phyloP scores from a whole-genome alignment of 495 filamentous ascomycete genomes.

The Podospora tetraspora region DNA sequence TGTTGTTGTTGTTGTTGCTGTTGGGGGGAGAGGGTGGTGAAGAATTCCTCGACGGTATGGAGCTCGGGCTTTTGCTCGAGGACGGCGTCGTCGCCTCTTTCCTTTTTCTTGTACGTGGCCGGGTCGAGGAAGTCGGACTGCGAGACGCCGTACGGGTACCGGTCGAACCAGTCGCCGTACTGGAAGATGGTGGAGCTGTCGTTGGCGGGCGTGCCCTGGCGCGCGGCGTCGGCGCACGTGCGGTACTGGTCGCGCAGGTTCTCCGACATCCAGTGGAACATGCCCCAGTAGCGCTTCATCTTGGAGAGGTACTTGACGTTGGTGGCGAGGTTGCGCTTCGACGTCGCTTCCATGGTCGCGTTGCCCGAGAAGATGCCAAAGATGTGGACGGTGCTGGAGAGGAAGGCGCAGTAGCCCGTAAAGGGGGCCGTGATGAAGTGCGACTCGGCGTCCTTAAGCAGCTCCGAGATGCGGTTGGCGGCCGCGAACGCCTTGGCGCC shows the following conservation, averaged over 20 bases:
- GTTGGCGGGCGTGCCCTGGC: slow-evolving; percentile 45
- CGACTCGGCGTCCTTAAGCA: slow-evolving; percentile 74
- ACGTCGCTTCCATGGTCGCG: slow-evolving; percentile 62
- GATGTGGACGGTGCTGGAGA: slow-evolving; percentile 87
- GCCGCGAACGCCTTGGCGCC: slow-evolving; percentile 73
- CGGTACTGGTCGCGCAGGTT: slow-evolving; percentile 87
- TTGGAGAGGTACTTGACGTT: slow-evolving; percentile 87
- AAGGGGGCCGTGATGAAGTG: slow-evolving; percentile 86
- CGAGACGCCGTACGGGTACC: slow-evolving; percentile 89
- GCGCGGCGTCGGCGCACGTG: slow-evolving; percentile 72
- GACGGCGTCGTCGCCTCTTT: slow-evolving; percentile 72
- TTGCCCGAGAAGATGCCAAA: slow-evolving; percentile 83
- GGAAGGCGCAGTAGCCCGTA: slow-evolving; percentile 88
- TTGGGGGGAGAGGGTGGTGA: slow-evolving; percentile 71
- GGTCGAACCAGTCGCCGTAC: slow-evolving; percentile 96
- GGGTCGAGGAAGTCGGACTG: slow-evolving; percentile 78
- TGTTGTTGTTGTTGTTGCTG: slow-evolving; percentile 29
- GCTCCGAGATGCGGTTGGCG: slow-evolving; percentile 80
- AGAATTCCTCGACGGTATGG: slow-evolving; percentile 93
- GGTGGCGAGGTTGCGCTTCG: slow-evolving; percentile 80
- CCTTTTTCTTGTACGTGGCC: slow-evolving; percentile 58
- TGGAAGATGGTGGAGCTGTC: slow-evolving; percentile 73
- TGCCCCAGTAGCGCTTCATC: slow-evolving; percentile 96
- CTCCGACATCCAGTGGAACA: slow-evolving; percentile 94
- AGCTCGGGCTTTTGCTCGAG: slow-evolving; percentile 81